Conservation (phyloP, 352 stramenopile species). For the Globisporangium rhizosaccharum region DNA sequence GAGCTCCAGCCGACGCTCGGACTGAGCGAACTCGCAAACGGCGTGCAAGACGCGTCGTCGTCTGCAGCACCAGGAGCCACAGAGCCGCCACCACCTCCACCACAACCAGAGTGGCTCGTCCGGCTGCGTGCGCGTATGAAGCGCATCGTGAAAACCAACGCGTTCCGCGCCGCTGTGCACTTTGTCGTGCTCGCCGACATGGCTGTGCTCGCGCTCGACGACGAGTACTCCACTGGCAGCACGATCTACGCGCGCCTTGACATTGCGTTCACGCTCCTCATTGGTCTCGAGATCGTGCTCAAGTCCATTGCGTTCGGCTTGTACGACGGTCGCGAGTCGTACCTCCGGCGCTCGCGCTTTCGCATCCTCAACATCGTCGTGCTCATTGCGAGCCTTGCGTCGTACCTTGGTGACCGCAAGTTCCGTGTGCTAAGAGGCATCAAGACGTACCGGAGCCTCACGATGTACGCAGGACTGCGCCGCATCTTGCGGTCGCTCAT, state of each 20-base stretch:
- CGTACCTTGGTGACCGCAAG: slow-evolving; percentile 23
- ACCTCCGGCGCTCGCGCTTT: slow-evolving; percentile 42
- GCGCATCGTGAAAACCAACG: slow-evolving; percentile 31
- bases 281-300: slow-evolving; percentile 51
- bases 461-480: slow-evolving; percentile 52
- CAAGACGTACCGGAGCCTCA: slow-evolving; percentile 63
- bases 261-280: slow-evolving; percentile 50
- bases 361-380: slow-evolving; percentile 49
- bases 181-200: slow-evolving; percentile 45
- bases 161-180: slow-evolving; percentile 42
- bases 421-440: slow-evolving; percentile 59
- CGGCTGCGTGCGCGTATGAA: slow-evolving; percentile 22
- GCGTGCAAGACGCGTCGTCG: neutral
- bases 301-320: slow-evolving; percentile 54
- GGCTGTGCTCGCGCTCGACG: slow-evolving; percentile 52
- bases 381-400: slow-evolving; percentile 46
- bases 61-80: neutral
- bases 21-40: slow-evolving; percentile 1
- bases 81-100: slow-evolving; percentile 6
- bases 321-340: slow-evolving; percentile 34
- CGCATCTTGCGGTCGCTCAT: slow-evolving; percentile 64
- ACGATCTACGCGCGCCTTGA: slow-evolving; percentile 31
- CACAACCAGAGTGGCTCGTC: slow-evolving; percentile 18
- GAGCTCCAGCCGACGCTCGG: slow-evolving; percentile 5
- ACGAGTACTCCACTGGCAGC: slow-evolving; percentile 27